phyloP scores from a whole-genome alignment of 805 yeast species.

The Spathaspora sp. region DNA sequence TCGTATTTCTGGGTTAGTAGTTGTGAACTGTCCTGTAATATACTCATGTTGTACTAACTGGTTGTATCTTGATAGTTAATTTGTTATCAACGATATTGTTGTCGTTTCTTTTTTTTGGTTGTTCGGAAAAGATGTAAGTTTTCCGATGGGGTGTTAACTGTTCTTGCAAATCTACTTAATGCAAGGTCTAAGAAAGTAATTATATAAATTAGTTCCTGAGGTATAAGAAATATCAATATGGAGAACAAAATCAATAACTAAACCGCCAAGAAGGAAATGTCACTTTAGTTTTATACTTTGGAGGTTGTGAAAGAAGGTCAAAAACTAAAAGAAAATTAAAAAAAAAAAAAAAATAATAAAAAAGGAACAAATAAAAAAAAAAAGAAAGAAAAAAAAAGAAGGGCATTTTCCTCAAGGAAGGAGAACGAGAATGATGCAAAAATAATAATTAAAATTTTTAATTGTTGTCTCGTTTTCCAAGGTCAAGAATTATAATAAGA shows the following conservation, averaged over 20 bases:
- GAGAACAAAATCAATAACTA: not conserved
- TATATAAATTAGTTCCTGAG: not conserved
- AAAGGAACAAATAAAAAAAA: not conserved
- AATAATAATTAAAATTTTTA: not conserved
- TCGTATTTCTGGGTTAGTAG: slow-evolving; percentile 18
- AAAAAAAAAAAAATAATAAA: not conserved
- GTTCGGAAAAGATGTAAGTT: not conserved
- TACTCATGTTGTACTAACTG: not conserved
- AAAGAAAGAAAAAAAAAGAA: not conserved
- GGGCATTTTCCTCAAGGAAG: not conserved
- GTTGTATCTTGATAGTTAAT: not conserved
- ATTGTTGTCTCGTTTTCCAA: not conserved
- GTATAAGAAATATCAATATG: not conserved
- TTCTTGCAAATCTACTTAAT: too few species aligned
- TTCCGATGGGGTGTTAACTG: not conserved
- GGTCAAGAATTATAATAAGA: not conserved
- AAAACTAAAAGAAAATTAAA: not conserved
- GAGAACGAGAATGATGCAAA: not conserved
- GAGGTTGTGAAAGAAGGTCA: not conserved
- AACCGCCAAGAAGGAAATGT: not conserved
- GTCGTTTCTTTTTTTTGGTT: not conserved
- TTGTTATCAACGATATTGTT: not conserved
- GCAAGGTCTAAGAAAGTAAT: not conserved
- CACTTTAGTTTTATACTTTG: not conserved
- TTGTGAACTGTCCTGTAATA: slow-evolving; percentile 9